Base-by-base conservation (phyloP, 306 rosid species). In the Dryas alaskensis region DNA sequence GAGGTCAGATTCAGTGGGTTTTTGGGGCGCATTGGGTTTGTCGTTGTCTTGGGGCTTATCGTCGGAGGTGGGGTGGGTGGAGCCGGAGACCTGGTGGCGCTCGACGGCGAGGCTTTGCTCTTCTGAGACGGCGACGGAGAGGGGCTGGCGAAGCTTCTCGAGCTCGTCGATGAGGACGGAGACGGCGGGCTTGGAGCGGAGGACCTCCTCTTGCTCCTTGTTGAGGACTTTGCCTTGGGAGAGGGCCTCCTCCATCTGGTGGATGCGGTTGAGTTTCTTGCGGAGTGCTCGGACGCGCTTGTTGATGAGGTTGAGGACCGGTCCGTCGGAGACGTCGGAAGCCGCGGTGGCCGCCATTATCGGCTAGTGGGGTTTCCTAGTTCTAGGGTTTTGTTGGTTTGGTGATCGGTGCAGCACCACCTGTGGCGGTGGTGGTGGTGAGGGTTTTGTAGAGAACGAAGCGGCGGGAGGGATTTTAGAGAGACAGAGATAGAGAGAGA, bases 121-220 rank as follows among this genome's bases (percentile, higher is more conserved):
- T 54, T 95, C 99, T 3, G 88, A 22, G 57, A 92, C 66, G 42
- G 99, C 98, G 0, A 70, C 65, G 2, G 93, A 40, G 62, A 95
- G 89, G 11, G 99, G 99, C 42, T 84, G 93, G 1, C 96, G 96
- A 17, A 95, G 93, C 87, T 95, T 95, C 80, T 95, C 99, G 59
- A 95, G 84, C 75, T 95, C 99, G 40, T 95, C 99, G 80, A 95
- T 88, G 45, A 74, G 86, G 0, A 74, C 85, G 10, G 58, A 0
- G 45, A 92, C 84, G 14, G 81, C 69, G 67, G 99, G 81, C 57
- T 95, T 95, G 10, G 99, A 87, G 66, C 96, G 93, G 40, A 95
- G 96, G 54, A 88, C 86, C 6, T 90, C 97, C 46, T 90, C 88
- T 61, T 95, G 99, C 40, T 95, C 99, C 59, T 86, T 90, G 87